Evolutionary conservation across 2,329 filamentous ascomycete genomes (phyloP), one percentile per base, ranked within the genome.

Genomic region (Clonostachys rhizophaga): DNA sequence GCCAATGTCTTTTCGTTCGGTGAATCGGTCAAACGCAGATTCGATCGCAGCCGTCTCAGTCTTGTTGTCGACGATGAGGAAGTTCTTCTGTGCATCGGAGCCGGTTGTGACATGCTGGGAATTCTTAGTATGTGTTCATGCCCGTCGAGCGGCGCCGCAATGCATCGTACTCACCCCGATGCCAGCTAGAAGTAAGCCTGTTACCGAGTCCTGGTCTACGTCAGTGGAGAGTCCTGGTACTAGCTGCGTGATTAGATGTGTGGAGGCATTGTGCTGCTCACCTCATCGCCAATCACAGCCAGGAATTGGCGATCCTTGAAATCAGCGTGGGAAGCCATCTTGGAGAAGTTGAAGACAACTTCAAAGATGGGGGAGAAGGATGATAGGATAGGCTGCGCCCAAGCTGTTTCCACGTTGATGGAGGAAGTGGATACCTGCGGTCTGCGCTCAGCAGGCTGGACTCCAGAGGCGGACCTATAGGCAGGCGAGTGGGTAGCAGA

Each of bases 271-370:
- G 36, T 7, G 10, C 17, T 39, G 12, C 36, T n/a, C 64, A 89
- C 94, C 83, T 99, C 94, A 68, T 99, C 94, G 45, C 94, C 94
- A 64, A 99, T 99, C 43, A 99, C 92, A 54, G 94, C 94, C 49
- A 99, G 83, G 65, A 99, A 96, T 71, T 99, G 87, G 60, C 94
- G 83, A 71, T 97, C 91, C 72, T 91, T 86, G 68, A 76, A 86
- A 55, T 83, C 79, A 53, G 76, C 71, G 57, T 79, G 73, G 42
- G 72, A 71, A 49, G 76, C 60, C 73, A 78, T 77, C 40, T 58
- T 63, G 57, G 50, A 45, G 41, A 30, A 30, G 34, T 20, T 18
- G 16, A 16, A 37, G 43, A 18, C 18, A 30, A 42, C 24, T 13
- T 13, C 37, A 17, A 17, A 12, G 40, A 17, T 13, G 40, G 16